These are phyloP conservation scores for Glycine latifolia DNA, from an alignment of 306 rosid genomes.

Conservation along the genomic window DNA sequence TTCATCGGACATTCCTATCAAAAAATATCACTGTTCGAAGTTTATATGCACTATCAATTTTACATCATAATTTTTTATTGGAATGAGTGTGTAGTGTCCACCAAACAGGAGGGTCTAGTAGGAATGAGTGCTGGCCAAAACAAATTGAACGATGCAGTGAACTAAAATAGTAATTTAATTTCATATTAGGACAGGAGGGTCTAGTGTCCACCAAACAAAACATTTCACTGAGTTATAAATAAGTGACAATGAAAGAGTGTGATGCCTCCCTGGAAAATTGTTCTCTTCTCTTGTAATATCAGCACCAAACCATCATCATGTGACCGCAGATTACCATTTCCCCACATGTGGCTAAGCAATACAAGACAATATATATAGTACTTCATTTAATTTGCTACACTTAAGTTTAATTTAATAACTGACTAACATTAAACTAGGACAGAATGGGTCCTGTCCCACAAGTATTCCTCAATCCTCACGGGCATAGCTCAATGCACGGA, in stretches of 20 bases:
- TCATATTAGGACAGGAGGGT: background rate
- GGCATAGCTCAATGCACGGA: no score
- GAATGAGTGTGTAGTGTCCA: no score
- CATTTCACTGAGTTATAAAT: slow-evolving; percentile 12
- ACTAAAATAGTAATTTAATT: background rate
- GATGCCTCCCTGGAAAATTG: background rate
- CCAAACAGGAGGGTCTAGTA: no score
- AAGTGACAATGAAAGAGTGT: no score
- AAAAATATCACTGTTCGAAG: no score
- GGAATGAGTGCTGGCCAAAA: no score
- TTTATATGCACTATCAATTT: no score
- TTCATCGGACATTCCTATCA: no score
- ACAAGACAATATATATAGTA: slow-evolving; percentile 18
- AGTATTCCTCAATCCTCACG: no score
- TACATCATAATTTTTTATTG: no score
- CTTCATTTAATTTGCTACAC: background rate
- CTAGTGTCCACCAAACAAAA: background rate
- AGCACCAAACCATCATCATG: background rate
- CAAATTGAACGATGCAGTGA: no score
- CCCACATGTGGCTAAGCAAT: background rate
- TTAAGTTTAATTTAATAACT: background rate
- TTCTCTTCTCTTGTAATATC: slow-evolving; percentile 3
- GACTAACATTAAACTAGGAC: background rate
- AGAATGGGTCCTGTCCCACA: background rate
- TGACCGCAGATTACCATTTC: no score